Percentiles rank a stretch among this genome's conserved stretches.
phyloP scores from a whole-genome alignment of 75 land plant species.

The Cupressus sempervirens region DNA sequence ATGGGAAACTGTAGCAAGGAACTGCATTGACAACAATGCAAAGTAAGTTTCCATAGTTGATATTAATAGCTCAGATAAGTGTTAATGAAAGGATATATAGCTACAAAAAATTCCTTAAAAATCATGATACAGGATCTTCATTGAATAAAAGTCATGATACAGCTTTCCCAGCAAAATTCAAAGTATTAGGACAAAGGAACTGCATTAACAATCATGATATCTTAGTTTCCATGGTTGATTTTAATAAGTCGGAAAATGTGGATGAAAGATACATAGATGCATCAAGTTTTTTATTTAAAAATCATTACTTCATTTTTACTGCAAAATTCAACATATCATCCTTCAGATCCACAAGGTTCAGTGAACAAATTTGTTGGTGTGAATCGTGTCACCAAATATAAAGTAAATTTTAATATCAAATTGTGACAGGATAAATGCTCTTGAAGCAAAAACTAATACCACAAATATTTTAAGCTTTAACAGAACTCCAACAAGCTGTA shows the following conservation, averaged over 20 bases:
- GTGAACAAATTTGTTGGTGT: too few relatives aligned
- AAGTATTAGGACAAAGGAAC: constrained; percentile 65
- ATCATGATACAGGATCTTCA: neutral
- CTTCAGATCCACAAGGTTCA: neutral
- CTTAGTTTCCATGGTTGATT: neutral
- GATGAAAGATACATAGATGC: neutral
- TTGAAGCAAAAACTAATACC: too few relatives aligned
- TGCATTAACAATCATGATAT: constrained; percentile 28
- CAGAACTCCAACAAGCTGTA: neutral
- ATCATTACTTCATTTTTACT: neutral
- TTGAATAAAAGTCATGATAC: neutral
- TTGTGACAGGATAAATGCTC: neutral
- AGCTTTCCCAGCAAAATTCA: neutral
- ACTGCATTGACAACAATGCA: constrained; percentile 47
- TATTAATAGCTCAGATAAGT: neutral
- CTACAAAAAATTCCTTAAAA: too few relatives aligned
- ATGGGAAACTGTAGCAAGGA: constrained; percentile 96
- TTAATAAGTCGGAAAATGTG: neutral
- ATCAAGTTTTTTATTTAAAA: neutral
- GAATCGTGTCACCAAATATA: neutral
- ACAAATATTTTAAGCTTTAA: neutral
- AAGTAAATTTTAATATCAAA: too few relatives aligned
- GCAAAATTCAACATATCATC: neutral
- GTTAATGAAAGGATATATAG: neutral
- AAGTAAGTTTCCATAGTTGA: neutral